Evolutionary conservation across 1,139 yeast species (phyloP), one percentile per base, ranked within the genome.

Genomic region (Hemisphaericaspora subhashii): DNA sequence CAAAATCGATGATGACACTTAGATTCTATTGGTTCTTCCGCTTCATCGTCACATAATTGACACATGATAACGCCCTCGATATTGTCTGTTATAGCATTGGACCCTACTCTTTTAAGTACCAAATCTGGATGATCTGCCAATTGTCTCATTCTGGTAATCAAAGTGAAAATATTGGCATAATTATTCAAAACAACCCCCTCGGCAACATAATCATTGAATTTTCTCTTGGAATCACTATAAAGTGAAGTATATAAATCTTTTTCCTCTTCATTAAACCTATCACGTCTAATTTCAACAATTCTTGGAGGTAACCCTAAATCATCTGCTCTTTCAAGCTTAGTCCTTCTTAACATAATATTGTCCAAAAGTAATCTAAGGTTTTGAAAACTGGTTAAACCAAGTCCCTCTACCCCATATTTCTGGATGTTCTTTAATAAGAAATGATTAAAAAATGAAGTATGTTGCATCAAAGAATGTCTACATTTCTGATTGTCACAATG

Each of bases 41-140:
- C 96, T 60, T 89, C 97, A 56, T 94, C 98, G 51, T 90, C 98
- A 64, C 99, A 94, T 20, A 92, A 61, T 50, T 87, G 94, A 58
- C 98, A 92, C 34, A 94, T 84, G 20, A 89, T 75, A 1, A 84
- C 83, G 11, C 88, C 89, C 14, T 70, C 72, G 4, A 66, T 54
- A 8, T 61, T 64, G 9, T 50, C 52, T 2, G 67, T 49, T 2
- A 68, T 58, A 10, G 66, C 60, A 39, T 72, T 71, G 30, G 68
- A 60, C 11, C 78, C 78, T 11, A 75, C 73, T 40, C 89, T 72
- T 51, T 90, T 82, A 56, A 92, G 68, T 1, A 92, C 97, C 47
- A 94, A 69, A 64, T 94, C 99, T 0, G 98, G 98, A 60, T 92
- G 99, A 60, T 94, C 98, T 0, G 98, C 98, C 53, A 92, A 72